Evolutionary conservation across 257 asterid species (phyloP).

Genomic region (Lithospermum erythrorhizon): DNA sequence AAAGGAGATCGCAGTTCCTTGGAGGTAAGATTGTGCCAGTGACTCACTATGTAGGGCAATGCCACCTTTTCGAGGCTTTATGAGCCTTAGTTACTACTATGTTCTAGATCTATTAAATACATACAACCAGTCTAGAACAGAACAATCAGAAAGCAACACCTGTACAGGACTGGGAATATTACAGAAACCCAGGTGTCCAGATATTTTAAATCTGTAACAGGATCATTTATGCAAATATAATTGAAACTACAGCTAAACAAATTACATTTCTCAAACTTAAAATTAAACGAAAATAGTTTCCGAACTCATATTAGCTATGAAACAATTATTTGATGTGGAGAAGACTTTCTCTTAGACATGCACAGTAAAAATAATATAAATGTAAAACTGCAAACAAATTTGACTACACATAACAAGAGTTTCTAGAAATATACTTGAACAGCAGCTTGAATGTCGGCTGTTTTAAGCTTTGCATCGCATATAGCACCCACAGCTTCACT

Average conservation of each 20-base stretch:
- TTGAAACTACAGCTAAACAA: not conserved
- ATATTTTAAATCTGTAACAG: too few relatives aligned
- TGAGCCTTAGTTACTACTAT: too few relatives aligned
- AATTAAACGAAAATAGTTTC: not conserved
- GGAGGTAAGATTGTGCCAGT: too few relatives aligned
- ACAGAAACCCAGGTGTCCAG: too few relatives aligned
- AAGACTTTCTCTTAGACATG: not conserved
- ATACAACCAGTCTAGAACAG: too few relatives aligned
- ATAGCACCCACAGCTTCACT: conserved; percentile 97
- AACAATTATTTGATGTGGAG: not conserved
- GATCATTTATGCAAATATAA: not conserved
- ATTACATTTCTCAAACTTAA: not conserved
- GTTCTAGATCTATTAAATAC: too few relatives aligned
- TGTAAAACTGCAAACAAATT: not conserved
- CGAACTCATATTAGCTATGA: not conserved
- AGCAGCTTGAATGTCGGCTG: conserved; percentile 91
- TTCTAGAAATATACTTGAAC: conserved; percentile 57
- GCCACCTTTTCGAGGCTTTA: too few relatives aligned
- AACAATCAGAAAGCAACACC: too few relatives aligned
- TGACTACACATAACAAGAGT: not conserved
- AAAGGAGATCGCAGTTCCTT: too few relatives aligned
- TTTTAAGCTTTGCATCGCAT: conserved; percentile 87
- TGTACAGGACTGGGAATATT: too few relatives aligned
- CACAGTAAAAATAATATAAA: not conserved
- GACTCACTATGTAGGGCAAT: too few relatives aligned